phyloP scores from a whole-genome alignment of 192 early-diverging fungal genomes.

The Backusella westeae region DNA sequence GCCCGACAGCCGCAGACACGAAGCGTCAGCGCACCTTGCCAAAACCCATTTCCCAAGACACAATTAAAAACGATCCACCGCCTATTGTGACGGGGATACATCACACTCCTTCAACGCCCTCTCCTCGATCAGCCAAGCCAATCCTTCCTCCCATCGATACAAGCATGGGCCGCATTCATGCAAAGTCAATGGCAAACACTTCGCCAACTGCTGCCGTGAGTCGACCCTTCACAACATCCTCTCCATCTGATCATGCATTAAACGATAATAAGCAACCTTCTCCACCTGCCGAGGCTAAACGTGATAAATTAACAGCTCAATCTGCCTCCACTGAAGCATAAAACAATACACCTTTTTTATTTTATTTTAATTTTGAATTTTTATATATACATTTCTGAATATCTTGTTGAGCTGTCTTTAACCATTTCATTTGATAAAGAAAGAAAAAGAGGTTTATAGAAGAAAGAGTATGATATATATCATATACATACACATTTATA shows the following conservation, averaged over 20 bases:
- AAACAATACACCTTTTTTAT: neutral
- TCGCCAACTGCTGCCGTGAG: neutral
- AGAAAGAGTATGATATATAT: neutral
- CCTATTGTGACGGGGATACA: neutral
- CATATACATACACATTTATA: too few species aligned
- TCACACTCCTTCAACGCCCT: conserved; percentile 12
- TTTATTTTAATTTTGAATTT: neutral
- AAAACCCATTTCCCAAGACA: conserved; percentile 1
- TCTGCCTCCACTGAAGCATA: neutral
- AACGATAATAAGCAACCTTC: neutral
- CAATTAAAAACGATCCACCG: neutral
- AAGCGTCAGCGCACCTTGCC: conserved; percentile 13
- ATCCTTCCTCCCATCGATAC: conserved; percentile 36
- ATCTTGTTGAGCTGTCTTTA: neutral
- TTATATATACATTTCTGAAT: neutral
- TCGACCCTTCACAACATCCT: neutral
- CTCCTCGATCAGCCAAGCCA: conserved; percentile 33
- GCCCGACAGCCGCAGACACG: neutral
- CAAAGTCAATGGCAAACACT: neutral
- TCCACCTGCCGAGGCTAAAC: neutral
- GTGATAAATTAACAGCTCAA: neutral
- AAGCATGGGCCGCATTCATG: conserved; percentile 20
- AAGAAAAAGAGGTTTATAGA: neutral
- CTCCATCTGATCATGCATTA: neutral
- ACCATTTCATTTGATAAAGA: neutral